Evolutionary conservation across 1,284 basidiomycete genomes (phyloP), one percentile per base, ranked within the genome.

Genomic region (Laetiporus sulphureus): DNA sequence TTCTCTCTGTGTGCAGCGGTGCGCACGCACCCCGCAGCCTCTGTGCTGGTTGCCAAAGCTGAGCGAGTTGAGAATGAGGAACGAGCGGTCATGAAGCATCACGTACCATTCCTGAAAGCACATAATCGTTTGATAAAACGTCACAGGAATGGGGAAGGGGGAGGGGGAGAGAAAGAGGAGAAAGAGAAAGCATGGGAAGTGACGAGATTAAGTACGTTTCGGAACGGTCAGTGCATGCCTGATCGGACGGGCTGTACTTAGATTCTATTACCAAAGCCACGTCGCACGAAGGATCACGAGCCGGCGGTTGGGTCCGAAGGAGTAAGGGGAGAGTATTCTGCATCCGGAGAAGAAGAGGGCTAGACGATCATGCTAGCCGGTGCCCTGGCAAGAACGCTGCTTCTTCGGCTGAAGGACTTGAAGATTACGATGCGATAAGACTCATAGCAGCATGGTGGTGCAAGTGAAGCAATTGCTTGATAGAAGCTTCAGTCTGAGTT

Each of bases 41-140:
- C 79, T 69, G 60, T 83, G 79, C 44, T 71, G 73, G 60, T 82
- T 79, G 40, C 79, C 80, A 45, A 67, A 65, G 48, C 79, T 83
- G 49, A 31, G 15, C n/a, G 12, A 27, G 29, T 37, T 22, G 16
- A 36, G 16, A 21, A 25, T 18, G 36, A 21, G 4, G n/a, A 21
- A 27, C 25, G 25, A 13, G 25, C 13, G 25, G 25, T 27, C 25
- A 27, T 13, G 25, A 27, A 13, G 13, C 25, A 29, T 38, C 22
- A 44, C 38, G 16, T n/a, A 71, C 69, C 67, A 64, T 60, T 72
- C 69, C 58, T 67, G 64, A 47, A 50, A 61, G 41, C 69, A 72
- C 69, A 72, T 42, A 29, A 40, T 27, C 37, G 19, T 19, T 13
- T 27, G 25, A 13, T 27, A 13, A 27, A 27, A 7, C 25, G 7